Evolutionary conservation across 306 rosid species (phyloP).

Genomic region (Comarum palustre): DNA sequence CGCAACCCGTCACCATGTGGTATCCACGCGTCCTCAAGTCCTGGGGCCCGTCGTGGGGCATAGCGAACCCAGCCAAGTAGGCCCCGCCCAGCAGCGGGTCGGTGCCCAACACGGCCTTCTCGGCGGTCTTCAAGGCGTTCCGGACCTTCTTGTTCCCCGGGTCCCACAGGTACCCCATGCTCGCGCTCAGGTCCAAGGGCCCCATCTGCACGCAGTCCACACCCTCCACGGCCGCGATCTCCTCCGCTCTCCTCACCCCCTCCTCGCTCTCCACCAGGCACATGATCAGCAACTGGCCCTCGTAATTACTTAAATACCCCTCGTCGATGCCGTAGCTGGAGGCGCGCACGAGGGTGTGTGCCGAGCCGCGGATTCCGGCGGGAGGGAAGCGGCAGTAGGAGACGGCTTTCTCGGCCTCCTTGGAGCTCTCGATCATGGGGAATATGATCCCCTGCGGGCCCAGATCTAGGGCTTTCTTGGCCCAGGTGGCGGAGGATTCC

Average conservation of each 20-base stretch:
- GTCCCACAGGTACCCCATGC: conserved; percentile 73
- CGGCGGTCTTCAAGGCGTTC: conserved; percentile 54
- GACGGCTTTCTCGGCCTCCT: conserved; percentile 58
- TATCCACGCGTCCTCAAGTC: conserved; percentile 62
- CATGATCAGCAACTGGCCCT: conserved; percentile 65
- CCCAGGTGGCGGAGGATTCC: conserved; percentile 63
- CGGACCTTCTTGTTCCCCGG: conserved; percentile 64
- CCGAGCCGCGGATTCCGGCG: conserved; percentile 66
- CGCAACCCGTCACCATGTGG: conserved; percentile 60
- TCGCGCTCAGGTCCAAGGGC: conserved; percentile 80
- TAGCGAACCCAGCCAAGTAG: conserved; percentile 50
- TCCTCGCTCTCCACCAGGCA: conserved; percentile 59
- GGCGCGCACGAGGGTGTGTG: conserved; percentile 71
- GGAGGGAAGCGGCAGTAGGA: conserved; percentile 71
- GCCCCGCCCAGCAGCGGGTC: conserved; percentile 35
- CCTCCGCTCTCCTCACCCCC: conserved; percentile 42
- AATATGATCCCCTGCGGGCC: conserved; percentile 87
- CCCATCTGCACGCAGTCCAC: conserved; percentile 87
- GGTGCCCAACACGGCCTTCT: conserved; percentile 49
- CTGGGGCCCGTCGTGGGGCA: conserved; percentile 53
- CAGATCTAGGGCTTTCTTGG: conserved; percentile 79
- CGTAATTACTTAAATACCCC: conserved; percentile 58
- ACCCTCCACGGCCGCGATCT: conserved; percentile 64
- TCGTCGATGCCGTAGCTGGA: conserved; percentile 68
- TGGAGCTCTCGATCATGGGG: conserved; percentile 63